Conservation (phyloP, 495 filamentous ascomycete species). For the Umbilicaria muhlenbergii region DNA sequence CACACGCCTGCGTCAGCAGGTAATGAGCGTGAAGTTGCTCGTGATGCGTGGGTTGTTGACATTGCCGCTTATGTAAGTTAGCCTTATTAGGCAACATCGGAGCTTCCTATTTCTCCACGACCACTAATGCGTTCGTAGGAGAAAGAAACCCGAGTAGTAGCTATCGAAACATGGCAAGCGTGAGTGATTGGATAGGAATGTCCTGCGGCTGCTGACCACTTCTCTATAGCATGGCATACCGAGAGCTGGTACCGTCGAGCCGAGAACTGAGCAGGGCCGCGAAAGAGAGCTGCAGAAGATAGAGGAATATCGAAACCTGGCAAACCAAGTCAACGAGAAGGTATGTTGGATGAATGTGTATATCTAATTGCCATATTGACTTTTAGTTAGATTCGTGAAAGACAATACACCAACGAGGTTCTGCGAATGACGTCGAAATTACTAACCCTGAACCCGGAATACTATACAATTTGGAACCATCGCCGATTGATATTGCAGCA, state of each 20-base stretch:
- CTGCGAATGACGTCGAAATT: constrained; percentile 66
- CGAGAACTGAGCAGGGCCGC: constrained; percentile 49
- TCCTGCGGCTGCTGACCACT: constrained; percentile 5
- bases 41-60: too few species aligned
- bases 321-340: constrained; percentile 44
- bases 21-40: too few species aligned
- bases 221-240: constrained; percentile 58
- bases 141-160: not conserved
- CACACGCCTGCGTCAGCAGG: too few species aligned
- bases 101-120: not conserved
- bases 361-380: not conserved
- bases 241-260: constrained; percentile 39
- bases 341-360: constrained; percentile 19
- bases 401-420: constrained; percentile 46
- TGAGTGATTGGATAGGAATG: constrained; percentile 3
- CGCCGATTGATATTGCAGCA: constrained; percentile 51
- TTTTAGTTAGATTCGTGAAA: constrained; percentile 29
- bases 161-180: constrained; percentile 14
- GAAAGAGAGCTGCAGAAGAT: constrained; percentile 64
- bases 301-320: constrained; percentile 56
- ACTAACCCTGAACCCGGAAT: constrained; percentile 81
- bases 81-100: not conserved
- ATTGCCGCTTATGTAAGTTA: not conserved
- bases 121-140: too few species aligned
- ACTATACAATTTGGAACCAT: constrained; percentile 97